phyloP scores from a whole-genome alignment of 2,329 filamentous ascomycete species.

The Paramyrothecium sp. region DNA sequence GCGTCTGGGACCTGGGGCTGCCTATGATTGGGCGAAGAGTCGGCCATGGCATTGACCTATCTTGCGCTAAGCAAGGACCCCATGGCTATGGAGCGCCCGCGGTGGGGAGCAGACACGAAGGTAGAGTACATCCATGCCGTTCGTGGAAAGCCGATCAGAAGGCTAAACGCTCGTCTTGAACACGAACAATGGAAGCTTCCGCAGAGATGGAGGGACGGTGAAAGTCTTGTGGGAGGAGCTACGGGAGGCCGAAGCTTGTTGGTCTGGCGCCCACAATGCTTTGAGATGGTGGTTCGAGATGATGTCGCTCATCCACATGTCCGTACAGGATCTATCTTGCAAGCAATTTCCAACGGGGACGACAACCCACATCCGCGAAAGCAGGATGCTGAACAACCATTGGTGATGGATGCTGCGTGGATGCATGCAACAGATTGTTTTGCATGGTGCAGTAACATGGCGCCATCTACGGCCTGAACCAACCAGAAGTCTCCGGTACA shows the following conservation, averaged over 20 bases:
- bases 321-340: too few species aligned
- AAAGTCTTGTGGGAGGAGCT: too few species aligned
- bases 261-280: too few species aligned
- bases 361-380: not conserved
- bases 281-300: too few species aligned
- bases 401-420: not conserved
- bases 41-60: slow-evolving; percentile 11
- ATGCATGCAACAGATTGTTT: not conserved
- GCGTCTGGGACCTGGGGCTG: not conserved
- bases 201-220: too few species aligned
- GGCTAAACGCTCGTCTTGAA: not conserved
- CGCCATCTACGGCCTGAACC: not conserved
- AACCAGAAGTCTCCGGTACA: not conserved
- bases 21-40: slow-evolving; percentile 10
- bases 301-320: too few species aligned
- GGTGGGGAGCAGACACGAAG: slow-evolving; percentile 3
- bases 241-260: too few species aligned
- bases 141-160: not conserved
- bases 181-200: too few species aligned
- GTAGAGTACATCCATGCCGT: not conserved
- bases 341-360: not conserved
- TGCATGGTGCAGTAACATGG: not conserved
- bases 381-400: not conserved
- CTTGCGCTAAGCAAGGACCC: slow-evolving; percentile 12
- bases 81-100: slow-evolving; percentile 3